Conservation (phyloP, 768 basidiomycete species). For the Termitomyces sp. region DNA sequence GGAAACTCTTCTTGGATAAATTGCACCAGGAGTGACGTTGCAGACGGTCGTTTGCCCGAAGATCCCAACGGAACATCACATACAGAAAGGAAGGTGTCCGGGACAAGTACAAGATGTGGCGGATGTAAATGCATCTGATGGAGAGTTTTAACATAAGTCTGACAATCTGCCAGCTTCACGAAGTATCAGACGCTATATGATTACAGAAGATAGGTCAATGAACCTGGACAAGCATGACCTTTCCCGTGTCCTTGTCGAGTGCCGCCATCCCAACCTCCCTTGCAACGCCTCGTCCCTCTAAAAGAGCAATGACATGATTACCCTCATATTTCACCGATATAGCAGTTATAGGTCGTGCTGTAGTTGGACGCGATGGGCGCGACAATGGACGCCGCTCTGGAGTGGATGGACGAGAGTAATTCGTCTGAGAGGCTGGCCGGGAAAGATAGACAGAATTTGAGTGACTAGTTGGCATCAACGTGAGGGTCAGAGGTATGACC, state of each 20-base stretch:
- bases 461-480: background rate
- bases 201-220: background rate
- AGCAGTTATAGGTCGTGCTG: conserved; percentile 62
- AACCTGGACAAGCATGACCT: conserved; percentile 76
- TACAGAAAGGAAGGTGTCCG: conserved; percentile 70
- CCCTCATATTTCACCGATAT: conserved; percentile 54
- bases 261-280: conserved; percentile 87
- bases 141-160: conserved; percentile 84
- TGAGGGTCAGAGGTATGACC: background rate
- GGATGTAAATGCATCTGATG: conserved; percentile 79
- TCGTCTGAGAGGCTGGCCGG: background rate
- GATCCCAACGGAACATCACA: conserved; percentile 43
- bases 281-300: conserved; percentile 75
- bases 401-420: background rate
- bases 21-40: conserved; percentile 62
- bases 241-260: conserved; percentile 73
- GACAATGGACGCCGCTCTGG: conserved; percentile 40
- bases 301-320: conserved; percentile 59
- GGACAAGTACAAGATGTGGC: conserved; percentile 69
- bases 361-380: conserved; percentile 51
- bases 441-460: background rate
- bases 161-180: conserved; percentile 71
- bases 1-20: conserved; percentile 74
- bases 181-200: background rate
- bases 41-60: conserved; percentile 35